Evolutionary conservation across 179 eudicot genomes (phyloP), one percentile per base, ranked within the genome.

Genomic region (Drosera spatulata): DNA sequence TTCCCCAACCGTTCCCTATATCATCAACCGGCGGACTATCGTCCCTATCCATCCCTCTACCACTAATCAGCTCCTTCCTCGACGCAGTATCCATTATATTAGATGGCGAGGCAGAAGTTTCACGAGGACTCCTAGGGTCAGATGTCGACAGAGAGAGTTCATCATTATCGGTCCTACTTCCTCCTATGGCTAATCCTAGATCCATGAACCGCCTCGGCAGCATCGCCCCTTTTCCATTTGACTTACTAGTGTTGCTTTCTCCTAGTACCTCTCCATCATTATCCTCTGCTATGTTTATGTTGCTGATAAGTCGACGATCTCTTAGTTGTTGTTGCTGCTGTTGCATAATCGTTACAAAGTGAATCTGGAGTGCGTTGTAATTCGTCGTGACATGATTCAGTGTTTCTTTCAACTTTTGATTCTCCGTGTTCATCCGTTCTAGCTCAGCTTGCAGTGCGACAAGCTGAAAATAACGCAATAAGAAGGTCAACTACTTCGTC

Each of bases 361-460:
- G 90, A 62, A 75, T 58, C 61, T 84, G 81, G 0, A 84, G 78
- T 9, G 80, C 70, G 48, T 48, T 42, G 65, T 81, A 79, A 55
- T 81, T 75, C 56, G 59, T 77, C 71, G 73, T 79, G 2, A 79
- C 84, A 13, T 79, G 78, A 58, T 52, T 44, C 0, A 81, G 66
- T 81, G 79, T 81, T 53, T 66, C 80, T 69, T 57, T 84, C 54
- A 81, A 44, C 78, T 39, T 5, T 10, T 53, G 41, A 55, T 55
- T 55, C 41, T 55, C 58, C 8, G 10, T 55, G 41, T 55, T 55
- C 3, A 55, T 15, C 58, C 58, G 8, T n/a, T 55, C 58, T 37
- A 55, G 0, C 58, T 55, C 58, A 33, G 10, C 58, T 55, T 55
- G 39, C 1, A 39, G n/a, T 37, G 39, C 39, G 10, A 22, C 10